Evolutionary conservation across 768 basidiomycete genomes (phyloP).

Genomic region (Psilocybe sp.): DNA sequence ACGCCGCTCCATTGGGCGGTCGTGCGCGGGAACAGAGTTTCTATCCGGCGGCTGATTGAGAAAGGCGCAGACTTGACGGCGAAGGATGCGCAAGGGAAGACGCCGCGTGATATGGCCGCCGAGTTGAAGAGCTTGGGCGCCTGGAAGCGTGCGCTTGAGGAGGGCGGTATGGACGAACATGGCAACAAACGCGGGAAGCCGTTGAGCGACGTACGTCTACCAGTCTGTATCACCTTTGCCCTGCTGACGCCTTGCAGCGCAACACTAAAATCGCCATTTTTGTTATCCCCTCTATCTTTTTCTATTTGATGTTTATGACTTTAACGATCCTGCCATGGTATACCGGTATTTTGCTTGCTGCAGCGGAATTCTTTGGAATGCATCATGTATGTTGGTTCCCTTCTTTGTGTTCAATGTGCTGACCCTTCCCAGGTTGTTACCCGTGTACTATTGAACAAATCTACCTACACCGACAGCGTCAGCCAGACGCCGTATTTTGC

Average conservation of each 20-base stretch:
- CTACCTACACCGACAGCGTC: conserved; percentile 79
- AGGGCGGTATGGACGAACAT: conserved; percentile 79
- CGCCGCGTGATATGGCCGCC: conserved; percentile 90
- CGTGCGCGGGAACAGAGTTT: conserved; percentile 87
- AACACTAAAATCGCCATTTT: conserved; percentile 84
- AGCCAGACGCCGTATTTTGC: conserved; percentile 90
- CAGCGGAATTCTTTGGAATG: conserved; percentile 89
- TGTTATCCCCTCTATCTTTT: conserved; percentile 69
- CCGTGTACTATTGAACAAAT: conserved; percentile 79
- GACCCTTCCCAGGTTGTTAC: conserved; percentile 61
- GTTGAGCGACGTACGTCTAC: conserved; percentile 58
- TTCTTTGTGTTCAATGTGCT: conserved; percentile 12
- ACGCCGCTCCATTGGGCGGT: conserved; percentile 97
- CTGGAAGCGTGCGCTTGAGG: conserved; percentile 86
- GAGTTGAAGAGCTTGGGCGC: conserved; percentile 90
- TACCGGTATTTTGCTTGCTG: conserved; percentile 76
- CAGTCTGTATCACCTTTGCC: neutral
- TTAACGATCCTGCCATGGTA: conserved; percentile 87
- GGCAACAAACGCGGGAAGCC: conserved; percentile 65
- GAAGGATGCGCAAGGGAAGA: conserved; percentile 82
- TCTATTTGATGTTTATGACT: conserved; percentile 84
- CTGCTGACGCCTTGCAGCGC: conserved; percentile 39
- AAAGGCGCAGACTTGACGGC: conserved; percentile 80
- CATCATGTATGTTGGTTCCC: conserved; percentile 69
- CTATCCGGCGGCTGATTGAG: conserved; percentile 82